Conservation (phyloP, 371 early-diverging fungal species). For the Capillidium rhysosporum region DNA sequence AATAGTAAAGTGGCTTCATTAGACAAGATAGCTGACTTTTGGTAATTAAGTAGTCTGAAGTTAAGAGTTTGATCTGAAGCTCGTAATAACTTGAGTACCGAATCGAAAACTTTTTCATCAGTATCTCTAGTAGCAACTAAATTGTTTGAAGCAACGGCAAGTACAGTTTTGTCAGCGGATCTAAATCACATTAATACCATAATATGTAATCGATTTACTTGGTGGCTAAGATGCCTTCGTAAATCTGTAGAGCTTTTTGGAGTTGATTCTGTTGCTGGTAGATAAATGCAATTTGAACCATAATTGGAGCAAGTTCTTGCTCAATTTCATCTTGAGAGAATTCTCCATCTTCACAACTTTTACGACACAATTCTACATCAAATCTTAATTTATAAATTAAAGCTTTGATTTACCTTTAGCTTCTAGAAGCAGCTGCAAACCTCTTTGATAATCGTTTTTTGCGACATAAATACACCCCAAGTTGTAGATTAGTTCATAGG, state of each 20-base stretch:
- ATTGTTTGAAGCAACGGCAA: neutral
- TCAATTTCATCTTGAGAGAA: conserved; percentile 4
- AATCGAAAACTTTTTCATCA: too few relatives aligned
- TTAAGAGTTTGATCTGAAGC: too few relatives aligned
- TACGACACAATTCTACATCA: neutral
- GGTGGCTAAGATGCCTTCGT: neutral
- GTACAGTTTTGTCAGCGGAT: neutral
- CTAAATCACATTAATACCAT: neutral
- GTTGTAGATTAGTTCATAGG: conserved; percentile 2
- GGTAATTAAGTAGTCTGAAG: too few relatives aligned
- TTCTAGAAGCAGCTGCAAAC: neutral
- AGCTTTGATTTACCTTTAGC: neutral
- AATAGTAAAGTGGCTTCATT: too few relatives aligned
- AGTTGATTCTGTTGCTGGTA: neutral
- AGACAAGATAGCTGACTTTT: too few relatives aligned
- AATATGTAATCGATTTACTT: neutral
- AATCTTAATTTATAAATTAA: neutral
- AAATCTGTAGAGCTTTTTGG: neutral
- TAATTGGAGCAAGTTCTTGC: conserved; percentile 4
- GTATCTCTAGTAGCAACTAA: neutral
- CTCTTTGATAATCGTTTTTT: neutral
- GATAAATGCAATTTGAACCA: conserved; percentile 1
- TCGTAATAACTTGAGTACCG: too few relatives aligned
- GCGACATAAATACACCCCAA: neutral
- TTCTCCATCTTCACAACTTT: neutral